phyloP scores from a whole-genome alignment of 345 rosid species.

The Chamaenerion angustifolium region DNA sequence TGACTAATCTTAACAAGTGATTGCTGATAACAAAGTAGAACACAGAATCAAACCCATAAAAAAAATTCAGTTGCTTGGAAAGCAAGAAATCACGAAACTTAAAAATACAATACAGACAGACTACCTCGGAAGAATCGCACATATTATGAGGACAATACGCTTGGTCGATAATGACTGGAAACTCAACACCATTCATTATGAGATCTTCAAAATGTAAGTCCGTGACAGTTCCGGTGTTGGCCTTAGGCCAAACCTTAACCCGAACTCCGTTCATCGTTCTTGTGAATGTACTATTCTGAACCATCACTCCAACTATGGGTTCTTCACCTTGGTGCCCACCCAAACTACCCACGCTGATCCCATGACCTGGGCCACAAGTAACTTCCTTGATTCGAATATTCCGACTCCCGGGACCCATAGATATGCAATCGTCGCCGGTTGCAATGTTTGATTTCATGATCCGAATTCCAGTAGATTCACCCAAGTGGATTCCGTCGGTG shows the following conservation, averaged over 20 bases:
- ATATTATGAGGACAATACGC: slow-evolving; percentile 16
- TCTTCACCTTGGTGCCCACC: slow-evolving; percentile 16
- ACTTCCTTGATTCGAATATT: slow-evolving; percentile 7
- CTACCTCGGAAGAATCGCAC: no score
- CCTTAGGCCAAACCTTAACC: slow-evolving; percentile 28
- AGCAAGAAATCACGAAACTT: no score
- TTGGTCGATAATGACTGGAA: slow-evolving; percentile 19
- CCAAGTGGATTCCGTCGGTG: slow-evolving; percentile 63
- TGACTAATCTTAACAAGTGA: slow-evolving; percentile 11
- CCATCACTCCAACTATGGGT: slow-evolving; percentile 20
- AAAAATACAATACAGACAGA: no score
- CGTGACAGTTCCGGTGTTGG: slow-evolving; percentile 10
- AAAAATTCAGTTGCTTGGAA: no score
- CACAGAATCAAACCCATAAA: no score
- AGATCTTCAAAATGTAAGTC: slow-evolving; percentile 23
- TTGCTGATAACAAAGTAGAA: no score
- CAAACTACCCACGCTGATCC: slow-evolving; percentile 9
- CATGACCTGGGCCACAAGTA: slow-evolving; percentile 23
- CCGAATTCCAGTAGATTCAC: slow-evolving; percentile 17
- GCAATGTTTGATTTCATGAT: slow-evolving; percentile 13
- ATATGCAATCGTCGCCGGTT: slow-evolving; percentile 22
- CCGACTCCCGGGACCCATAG: slow-evolving; percentile 18
- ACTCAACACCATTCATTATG: slow-evolving; percentile 4
- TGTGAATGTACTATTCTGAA: slow-evolving; percentile 16
- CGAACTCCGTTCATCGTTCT: slow-evolving; percentile 12